Evolutionary conservation across 148 eudicot species (phyloP).

Genomic region (Rhododendron williamsianum): DNA sequence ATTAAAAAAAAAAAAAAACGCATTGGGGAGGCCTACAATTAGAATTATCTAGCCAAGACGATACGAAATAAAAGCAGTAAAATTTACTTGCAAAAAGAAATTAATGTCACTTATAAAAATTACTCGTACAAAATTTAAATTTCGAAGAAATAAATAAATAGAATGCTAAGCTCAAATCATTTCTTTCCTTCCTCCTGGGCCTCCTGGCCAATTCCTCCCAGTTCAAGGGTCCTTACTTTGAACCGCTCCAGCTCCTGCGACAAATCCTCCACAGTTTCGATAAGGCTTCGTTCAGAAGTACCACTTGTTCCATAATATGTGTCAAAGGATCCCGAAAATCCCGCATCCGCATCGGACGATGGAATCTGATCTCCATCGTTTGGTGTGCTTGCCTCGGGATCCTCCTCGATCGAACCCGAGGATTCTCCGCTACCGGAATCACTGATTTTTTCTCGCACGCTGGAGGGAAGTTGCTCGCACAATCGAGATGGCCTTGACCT

Average conservation of each 20-base stretch:
- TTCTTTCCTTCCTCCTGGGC: conserved; percentile 1
- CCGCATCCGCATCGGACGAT: background rate
- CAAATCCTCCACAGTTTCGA: conserved; percentile 17
- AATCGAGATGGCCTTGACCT: background rate
- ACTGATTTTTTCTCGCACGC: background rate
- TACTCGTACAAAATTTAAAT: too few relatives aligned
- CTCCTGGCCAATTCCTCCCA: background rate
- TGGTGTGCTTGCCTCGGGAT: background rate
- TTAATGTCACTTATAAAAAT: too few relatives aligned
- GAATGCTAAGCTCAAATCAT: background rate
- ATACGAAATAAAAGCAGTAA: too few relatives aligned
- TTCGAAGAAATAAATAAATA: too few relatives aligned
- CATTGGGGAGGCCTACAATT: too few relatives aligned
- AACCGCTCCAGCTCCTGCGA: conserved; percentile 20
- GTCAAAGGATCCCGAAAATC: background rate
- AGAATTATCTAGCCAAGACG: too few relatives aligned
- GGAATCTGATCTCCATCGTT: background rate
- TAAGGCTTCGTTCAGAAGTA: background rate
- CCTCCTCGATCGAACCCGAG: background rate
- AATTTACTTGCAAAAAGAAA: too few relatives aligned
- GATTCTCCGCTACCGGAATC: background rate
- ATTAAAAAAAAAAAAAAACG: too few relatives aligned
- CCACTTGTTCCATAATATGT: background rate
- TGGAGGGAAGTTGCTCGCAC: background rate
- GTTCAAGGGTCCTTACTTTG: conserved; percentile 18